These are phyloP conservation scores for Phytopythium aichiense DNA, from an alignment of 352 stramenopile species.

Conservation along the genomic window DNA sequence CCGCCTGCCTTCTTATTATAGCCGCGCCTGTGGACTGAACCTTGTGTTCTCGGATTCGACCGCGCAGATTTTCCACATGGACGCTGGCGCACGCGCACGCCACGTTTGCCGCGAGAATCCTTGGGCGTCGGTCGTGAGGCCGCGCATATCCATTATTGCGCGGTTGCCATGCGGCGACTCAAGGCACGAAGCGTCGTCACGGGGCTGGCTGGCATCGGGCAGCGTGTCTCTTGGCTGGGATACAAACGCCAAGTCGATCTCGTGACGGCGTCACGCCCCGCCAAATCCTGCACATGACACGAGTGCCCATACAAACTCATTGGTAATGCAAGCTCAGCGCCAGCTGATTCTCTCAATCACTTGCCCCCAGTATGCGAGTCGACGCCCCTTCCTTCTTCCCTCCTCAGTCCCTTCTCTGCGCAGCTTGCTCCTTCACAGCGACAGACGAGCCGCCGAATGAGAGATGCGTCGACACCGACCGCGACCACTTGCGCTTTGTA, in stretches of 20 bases:
- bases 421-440: background rate
- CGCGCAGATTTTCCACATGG: background rate
- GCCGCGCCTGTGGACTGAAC: background rate
- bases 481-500: background rate
- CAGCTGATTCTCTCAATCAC: background rate
- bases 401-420: constrained; percentile 1
- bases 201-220: background rate
- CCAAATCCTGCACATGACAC: background rate
- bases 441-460: background rate
- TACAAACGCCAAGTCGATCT: background rate
- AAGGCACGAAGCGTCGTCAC: background rate
- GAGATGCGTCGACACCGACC: background rate
- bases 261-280: background rate
- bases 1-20: background rate
- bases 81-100: constrained; percentile 2
- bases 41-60: background rate
- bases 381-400: background rate
- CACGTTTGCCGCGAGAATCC: constrained; percentile 5
- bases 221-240: constrained; percentile 3
- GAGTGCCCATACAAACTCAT: background rate
- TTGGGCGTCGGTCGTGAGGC: background rate
- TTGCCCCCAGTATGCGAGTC: background rate
- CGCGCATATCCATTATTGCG: background rate
- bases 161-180: no score
- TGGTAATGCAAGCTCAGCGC: background rate